Evolutionary conservation across 2,329 filamentous ascomycete species (phyloP), one percentile per base, ranked within the genome.

Genomic region (Aspergillus niger): DNA sequence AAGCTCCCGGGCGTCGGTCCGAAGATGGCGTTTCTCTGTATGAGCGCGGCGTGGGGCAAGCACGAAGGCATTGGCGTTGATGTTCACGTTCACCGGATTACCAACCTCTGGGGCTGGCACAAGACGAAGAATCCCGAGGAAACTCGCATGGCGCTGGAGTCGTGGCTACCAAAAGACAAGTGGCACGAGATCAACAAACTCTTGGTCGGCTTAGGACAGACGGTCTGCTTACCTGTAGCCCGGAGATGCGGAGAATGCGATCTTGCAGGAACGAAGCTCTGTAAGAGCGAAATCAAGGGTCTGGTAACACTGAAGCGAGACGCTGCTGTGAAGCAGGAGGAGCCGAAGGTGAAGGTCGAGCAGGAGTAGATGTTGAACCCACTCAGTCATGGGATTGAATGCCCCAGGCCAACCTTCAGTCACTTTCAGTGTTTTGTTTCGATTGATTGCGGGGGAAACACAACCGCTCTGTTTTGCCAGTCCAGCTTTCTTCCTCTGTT

Each of bases 141-240:
- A 73, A 96, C 93, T 30, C 83, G 93, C 47, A 78, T 82, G 57
- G 86, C 87, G 36, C 81, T 97, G 60, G 86, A 97, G 79, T 82
- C 82, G 15, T 97, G 93, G 93, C 80, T 97, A 68, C 93, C 93
- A 2, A 84, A 77, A 61, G 91, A 96, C 54, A 87, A 86, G 70
- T 97, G 93, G 93, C 90, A 91, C 75, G 91, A 96, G 77, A 96
- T 97, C 74, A 97, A 97, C 76, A 88, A 89, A 78, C 77, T 97
- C 75, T 83, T 97, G 41, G 93, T 97, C 32, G 93, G 93, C 0
- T 82, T 96, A 63, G 93, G 93, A 0, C 93, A 97, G 82, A 91
- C 88, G 1, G 87, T 95, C 22, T 97, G 93, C 73, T 79, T 92
- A 64, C 92, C 92, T 0, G 86, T 94, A 1, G 91, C 90, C 0